These are phyloP conservation scores for Tuber microsphaerosporum DNA, from an alignment of 495 filamentous ascomycete species.

Conservation along the genomic window DNA sequence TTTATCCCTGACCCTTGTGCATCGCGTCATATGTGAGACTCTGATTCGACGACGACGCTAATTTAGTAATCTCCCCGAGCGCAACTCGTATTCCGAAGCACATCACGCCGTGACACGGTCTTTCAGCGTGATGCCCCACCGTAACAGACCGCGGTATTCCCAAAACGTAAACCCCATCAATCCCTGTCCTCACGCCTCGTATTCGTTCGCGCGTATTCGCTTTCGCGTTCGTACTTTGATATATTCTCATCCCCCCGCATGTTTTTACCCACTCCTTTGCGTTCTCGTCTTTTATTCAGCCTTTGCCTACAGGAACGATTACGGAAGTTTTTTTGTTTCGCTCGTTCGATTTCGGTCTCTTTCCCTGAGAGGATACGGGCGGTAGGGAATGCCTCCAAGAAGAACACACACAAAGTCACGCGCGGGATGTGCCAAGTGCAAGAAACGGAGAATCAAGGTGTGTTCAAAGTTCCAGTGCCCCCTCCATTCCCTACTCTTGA, in stretches of 20 bases:
- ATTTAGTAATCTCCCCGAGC: background rate
- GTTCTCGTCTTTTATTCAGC: background rate
- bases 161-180: background rate
- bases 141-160: background rate
- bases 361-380: background rate
- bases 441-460: constrained; percentile 59
- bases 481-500: background rate
- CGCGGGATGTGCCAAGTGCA: constrained; percentile 56
- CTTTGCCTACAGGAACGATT: constrained; percentile 11
- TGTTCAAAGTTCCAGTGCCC: background rate
- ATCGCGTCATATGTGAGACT: background rate
- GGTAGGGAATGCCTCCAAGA: constrained; percentile 49
- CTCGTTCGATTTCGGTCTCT: background rate
- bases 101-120: background rate
- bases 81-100: background rate
- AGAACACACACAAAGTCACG: constrained; percentile 59
- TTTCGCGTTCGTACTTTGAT: constrained; percentile 14
- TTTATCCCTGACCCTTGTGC: background rate
- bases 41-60: background rate
- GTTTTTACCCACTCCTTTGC: background rate
- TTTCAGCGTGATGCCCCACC: background rate
- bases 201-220: constrained; percentile 17
- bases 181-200: background rate
- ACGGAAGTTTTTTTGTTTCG: background rate
- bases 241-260: background rate